Evolutionary conservation across 140 eudicot genomes (phyloP).

Genomic region (Senecio squalidus): DNA sequence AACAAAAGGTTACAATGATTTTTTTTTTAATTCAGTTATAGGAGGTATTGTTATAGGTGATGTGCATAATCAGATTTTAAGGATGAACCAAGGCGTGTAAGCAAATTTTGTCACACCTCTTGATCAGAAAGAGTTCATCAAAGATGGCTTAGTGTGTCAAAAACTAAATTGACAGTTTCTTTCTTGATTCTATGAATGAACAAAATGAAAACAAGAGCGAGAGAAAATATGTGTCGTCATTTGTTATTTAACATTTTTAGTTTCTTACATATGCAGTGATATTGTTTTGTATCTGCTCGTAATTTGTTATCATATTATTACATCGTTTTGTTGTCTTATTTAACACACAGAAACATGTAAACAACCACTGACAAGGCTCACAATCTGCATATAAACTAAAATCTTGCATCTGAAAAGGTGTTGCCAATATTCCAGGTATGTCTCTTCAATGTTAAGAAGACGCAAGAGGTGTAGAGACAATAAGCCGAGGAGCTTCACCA

Average conservation of each 20-base stretch:
- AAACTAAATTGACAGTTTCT: conserved; percentile 13
- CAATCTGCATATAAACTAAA: conserved; percentile 1
- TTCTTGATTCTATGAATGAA: conserved; percentile 26
- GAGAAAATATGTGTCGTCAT: conserved; percentile 12
- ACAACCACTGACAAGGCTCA: conserved; percentile 1
- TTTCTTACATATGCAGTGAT: conserved; percentile 33
- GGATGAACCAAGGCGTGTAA: conserved; percentile 20
- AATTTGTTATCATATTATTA: conserved; percentile 20
- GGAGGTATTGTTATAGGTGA: conserved; percentile 28
- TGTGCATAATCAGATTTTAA: conserved; percentile 41
- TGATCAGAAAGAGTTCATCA: conserved; percentile 19
- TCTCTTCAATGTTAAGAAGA: too few relatives aligned
- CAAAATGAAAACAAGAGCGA: conserved; percentile 15
- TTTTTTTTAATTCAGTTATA: conserved; percentile 19
- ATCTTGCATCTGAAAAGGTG: neutral
- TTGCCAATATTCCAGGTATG: neutral
- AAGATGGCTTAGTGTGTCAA: conserved; percentile 15
- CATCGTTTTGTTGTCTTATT: conserved; percentile 2
- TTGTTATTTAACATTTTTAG: conserved; percentile 28
- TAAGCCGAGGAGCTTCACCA: too few relatives aligned
- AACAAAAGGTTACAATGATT: conserved; percentile 23
- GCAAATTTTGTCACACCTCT: conserved; percentile 33
- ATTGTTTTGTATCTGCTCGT: conserved; percentile 24
- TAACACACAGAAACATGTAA: conserved; percentile 1
- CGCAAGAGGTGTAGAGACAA: too few relatives aligned